These are phyloP conservation scores for Odonthalia washingtoniensis DNA, from an alignment of 31 red algal species.

Conservation along the genomic window DNA sequence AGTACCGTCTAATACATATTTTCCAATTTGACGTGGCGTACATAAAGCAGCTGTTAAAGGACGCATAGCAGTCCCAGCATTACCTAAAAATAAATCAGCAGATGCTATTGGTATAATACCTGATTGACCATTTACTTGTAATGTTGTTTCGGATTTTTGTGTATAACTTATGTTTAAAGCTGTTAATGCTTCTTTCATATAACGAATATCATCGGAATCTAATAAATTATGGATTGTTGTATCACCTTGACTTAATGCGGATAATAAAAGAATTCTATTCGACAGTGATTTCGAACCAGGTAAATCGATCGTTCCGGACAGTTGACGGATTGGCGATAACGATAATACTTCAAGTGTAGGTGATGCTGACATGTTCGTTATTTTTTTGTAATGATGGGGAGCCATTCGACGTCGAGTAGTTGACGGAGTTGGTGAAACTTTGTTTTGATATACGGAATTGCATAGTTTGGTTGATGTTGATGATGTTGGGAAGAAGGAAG, in stretches of 20 bases:
- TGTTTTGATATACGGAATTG: neutral
- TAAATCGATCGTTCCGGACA: constrained; percentile 73
- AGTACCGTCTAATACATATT: constrained; percentile 85
- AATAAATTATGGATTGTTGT: constrained; percentile 88
- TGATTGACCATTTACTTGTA: constrained; percentile 69
- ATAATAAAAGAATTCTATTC: constrained; percentile 91
- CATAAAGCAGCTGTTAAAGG: constrained; percentile 92
- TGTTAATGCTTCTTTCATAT: constrained; percentile 91
- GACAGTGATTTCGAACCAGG: constrained; percentile 99
- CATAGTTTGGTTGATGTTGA: neutral
- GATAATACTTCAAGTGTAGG: neutral
- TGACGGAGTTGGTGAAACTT: neutral
- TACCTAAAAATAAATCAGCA: constrained; percentile 85
- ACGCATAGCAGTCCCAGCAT: constrained; percentile 99
- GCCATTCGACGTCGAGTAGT: neutral
- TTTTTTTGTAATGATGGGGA: neutral
- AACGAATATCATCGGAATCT: constrained; percentile 88
- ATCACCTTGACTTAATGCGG: constrained; percentile 70
- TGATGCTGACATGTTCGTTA: neutral
- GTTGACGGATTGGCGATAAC: constrained; percentile 42
- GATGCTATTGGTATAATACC: constrained; percentile 61
- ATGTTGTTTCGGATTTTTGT: constrained; percentile 17
- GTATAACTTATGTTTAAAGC: constrained; percentile 61
- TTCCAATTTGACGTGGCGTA: constrained; percentile 42
- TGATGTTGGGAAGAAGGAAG: neutral